These are phyloP conservation scores for Penicillium paradoxum DNA, from an alignment of 495 filamentous ascomycete genomes.

Conservation along the genomic window DNA sequence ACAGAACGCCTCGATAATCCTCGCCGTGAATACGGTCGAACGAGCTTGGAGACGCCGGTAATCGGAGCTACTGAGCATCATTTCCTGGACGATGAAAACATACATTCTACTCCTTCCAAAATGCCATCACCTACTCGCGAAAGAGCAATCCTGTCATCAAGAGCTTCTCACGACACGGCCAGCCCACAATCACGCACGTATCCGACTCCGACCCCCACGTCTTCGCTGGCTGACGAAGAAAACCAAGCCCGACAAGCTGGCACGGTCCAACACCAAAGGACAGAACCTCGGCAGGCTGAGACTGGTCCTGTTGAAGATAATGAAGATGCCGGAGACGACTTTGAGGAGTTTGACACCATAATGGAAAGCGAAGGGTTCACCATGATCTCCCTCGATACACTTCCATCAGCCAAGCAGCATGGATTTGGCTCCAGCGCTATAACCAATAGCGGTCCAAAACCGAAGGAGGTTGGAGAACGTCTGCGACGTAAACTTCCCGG, in stretches of 20 bases:
- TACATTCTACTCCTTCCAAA: slow-evolving; percentile 40
- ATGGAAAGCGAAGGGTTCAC: slow-evolving; percentile 58
- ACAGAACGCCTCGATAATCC: not conserved
- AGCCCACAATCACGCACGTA: slow-evolving; percentile 36
- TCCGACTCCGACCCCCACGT: slow-evolving; percentile 38
- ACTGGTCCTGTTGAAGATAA: slow-evolving; percentile 25
- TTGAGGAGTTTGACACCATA: slow-evolving; percentile 53
- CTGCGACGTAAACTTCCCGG: slow-evolving; percentile 29
- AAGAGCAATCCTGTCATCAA: slow-evolving; percentile 22
- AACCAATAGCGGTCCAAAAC: slow-evolving; percentile 23
- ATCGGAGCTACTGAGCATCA: slow-evolving; percentile 29
- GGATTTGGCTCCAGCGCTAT: slow-evolving; percentile 25
- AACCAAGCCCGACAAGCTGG: slow-evolving; percentile 8
- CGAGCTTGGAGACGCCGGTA: slow-evolving; percentile 27
- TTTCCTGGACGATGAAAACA: slow-evolving; percentile 27
- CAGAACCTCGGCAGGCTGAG: slow-evolving; percentile 4
- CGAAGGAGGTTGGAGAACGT: slow-evolving; percentile 27
- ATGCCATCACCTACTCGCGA: slow-evolving; percentile 36
- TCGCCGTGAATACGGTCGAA: slow-evolving; percentile 17
- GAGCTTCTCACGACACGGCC: slow-evolving; percentile 29
- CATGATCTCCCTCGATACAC: slow-evolving; percentile 53
- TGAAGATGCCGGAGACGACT: slow-evolving; percentile 43
- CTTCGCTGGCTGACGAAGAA: slow-evolving; percentile 39
- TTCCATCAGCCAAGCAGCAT: slow-evolving; percentile 43
- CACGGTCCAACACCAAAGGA: not conserved